Evolutionary conservation across 495 filamentous ascomycete genomes (phyloP).

Genomic region (Apodospora peruviana): DNA sequence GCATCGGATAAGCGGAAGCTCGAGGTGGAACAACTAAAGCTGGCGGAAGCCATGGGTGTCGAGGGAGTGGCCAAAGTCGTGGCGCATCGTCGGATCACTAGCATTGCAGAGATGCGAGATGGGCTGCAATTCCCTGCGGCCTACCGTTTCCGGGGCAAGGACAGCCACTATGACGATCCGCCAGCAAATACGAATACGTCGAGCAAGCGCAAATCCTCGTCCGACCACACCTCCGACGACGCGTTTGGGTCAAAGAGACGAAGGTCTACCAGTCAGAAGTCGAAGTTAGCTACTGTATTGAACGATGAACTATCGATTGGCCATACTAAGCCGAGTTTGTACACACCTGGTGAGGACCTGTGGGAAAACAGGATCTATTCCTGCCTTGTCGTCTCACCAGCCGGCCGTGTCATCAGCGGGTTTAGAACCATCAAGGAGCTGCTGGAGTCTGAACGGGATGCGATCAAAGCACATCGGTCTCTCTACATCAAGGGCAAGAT

Average conservation of each 20-base stretch:
- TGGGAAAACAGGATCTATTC: not conserved
- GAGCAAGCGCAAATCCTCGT: too few relatives aligned
- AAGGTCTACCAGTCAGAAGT: too few relatives aligned
- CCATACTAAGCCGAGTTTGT: too few relatives aligned
- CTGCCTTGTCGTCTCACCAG: constrained; percentile 4
- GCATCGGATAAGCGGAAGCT: not conserved
- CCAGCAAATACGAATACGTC: too few relatives aligned
- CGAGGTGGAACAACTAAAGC: not conserved
- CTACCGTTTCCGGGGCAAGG: too few relatives aligned
- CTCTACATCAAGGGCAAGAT: constrained; percentile 17
- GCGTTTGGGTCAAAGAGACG: too few relatives aligned
- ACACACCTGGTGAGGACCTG: too few relatives aligned
- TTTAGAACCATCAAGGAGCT: constrained; percentile 1
- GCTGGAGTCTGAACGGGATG: constrained; percentile 1
- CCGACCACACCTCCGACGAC: too few relatives aligned
- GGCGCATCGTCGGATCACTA: not conserved
- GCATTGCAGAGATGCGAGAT: not conserved
- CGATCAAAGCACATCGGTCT: constrained; percentile 20
- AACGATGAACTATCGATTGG: too few relatives aligned
- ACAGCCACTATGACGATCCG: too few relatives aligned
- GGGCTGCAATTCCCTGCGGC: constrained; percentile 4
- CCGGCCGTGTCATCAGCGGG: not conserved
- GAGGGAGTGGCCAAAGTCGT: not conserved
- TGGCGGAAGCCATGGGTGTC: not conserved
- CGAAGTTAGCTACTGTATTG: too few relatives aligned